Percentiles rank a stretch among this genome's conserved stretches.
These are phyloP conservation scores for Lyophyllum decastes DNA, from an alignment of 768 basidiomycete species.

Conservation along the genomic window DNA sequence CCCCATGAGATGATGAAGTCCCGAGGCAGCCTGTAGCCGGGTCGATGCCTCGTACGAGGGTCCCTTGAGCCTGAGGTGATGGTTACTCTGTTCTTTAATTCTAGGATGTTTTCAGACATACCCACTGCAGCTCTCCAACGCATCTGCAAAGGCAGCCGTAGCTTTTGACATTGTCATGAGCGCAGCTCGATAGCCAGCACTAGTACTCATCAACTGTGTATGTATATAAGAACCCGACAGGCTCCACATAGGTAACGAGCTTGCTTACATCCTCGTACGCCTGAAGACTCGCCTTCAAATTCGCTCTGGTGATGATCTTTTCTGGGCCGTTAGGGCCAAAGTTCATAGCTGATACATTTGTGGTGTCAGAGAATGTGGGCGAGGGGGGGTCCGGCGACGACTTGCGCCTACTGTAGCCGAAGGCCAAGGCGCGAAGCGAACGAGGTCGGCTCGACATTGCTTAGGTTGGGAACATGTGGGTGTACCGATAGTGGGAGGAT, in stretches of 20 bases:
- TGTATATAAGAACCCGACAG: background rate
- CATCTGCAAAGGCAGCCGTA: slow-evolving; percentile 83
- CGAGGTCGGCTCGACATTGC: slow-evolving; percentile 54
- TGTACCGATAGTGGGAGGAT: background rate
- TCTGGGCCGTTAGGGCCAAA: slow-evolving; percentile 74
- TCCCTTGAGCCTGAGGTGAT: slow-evolving; percentile 62
- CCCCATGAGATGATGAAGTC: slow-evolving; percentile 87
- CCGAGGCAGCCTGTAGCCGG: slow-evolving; percentile 81
- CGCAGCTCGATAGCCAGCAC: slow-evolving; percentile 79
- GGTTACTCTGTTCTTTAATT: slow-evolving; percentile 1
- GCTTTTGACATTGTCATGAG: slow-evolving; percentile 81
- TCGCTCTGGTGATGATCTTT: slow-evolving; percentile 80
- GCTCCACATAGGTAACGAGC: slow-evolving; percentile 1
- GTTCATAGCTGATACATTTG: slow-evolving; percentile 75
- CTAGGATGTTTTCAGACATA: slow-evolving; percentile 35
- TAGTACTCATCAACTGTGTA: slow-evolving; percentile 69
- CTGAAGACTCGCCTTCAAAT: slow-evolving; percentile 77
- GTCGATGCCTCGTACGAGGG: slow-evolving; percentile 80
- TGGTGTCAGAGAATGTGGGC: slow-evolving; percentile 82
- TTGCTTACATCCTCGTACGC: slow-evolving; percentile 77
- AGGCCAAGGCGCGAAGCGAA: slow-evolving; percentile 58
- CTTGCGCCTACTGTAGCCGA: slow-evolving; percentile 41
- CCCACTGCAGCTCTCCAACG: slow-evolving; percentile 84
- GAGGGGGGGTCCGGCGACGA: slow-evolving; percentile 68
- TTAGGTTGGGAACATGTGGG: slow-evolving; percentile 21